Evolutionary conservation across 2,329 filamentous ascomycete species (phyloP).

Genomic region (Thermothelomyces thermophilus): DNA sequence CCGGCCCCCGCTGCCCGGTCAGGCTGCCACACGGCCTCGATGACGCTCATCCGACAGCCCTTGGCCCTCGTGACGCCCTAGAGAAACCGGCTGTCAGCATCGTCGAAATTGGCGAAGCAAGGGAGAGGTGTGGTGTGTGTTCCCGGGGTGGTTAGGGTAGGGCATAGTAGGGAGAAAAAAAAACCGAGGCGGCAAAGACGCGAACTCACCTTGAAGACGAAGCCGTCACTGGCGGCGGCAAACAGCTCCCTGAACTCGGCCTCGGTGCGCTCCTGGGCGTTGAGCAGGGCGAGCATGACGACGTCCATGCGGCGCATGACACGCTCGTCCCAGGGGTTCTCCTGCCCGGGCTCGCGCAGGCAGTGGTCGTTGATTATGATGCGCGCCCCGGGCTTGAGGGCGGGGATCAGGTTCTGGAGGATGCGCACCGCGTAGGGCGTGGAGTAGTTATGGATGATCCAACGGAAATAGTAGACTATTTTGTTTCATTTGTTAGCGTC

Average conservation of each 20-base stretch:
- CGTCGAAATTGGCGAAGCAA: background rate
- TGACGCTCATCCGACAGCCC: constrained; percentile 32
- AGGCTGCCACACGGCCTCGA: constrained; percentile 32
- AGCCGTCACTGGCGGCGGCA: constrained; percentile 31
- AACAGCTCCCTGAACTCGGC: constrained; percentile 40
- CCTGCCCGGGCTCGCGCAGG: constrained; percentile 29
- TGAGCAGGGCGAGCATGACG: constrained; percentile 38
- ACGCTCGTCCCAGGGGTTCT: constrained; percentile 33
- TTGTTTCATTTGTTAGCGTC: too few relatives aligned
- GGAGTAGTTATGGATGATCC: constrained; percentile 57
- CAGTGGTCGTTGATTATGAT: constrained; percentile 39
- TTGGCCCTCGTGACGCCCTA: constrained; percentile 27
- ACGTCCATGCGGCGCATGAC: constrained; percentile 38
- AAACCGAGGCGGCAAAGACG: background rate
- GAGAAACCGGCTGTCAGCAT: background rate
- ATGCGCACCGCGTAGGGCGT: constrained; percentile 46
- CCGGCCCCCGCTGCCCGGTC: constrained; percentile 10
- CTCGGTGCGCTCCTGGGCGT: constrained; percentile 39
- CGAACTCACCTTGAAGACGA: constrained; percentile 31
- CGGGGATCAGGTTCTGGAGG: constrained; percentile 44
- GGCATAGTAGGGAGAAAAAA: too few relatives aligned
- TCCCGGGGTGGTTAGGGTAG: too few relatives aligned
- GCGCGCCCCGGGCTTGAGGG: constrained; percentile 48
- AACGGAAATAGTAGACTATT: constrained; percentile 54
- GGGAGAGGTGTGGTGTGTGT: too few relatives aligned